Conservation (phyloP, 1,284 basidiomycete genomes). For the Trichosporon asahii region DNA sequence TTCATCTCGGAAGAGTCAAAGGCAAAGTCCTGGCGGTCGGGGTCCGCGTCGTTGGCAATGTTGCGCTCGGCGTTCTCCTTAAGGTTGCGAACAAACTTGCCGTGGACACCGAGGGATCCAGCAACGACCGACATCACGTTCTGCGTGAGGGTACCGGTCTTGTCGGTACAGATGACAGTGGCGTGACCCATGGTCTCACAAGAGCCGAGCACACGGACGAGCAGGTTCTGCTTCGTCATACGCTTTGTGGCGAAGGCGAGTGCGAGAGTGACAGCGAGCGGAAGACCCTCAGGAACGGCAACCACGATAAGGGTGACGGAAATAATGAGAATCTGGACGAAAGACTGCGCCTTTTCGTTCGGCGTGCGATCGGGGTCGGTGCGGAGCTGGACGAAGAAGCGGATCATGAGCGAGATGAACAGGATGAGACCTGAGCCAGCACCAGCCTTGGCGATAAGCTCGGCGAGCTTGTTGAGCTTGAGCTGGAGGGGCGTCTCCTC, state of each 20-base stretch:
- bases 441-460: slow-evolving; percentile 89
- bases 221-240: slow-evolving; percentile 90
- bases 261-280: slow-evolving; percentile 92
- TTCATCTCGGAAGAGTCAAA: slow-evolving; percentile 74
- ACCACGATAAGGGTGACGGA: slow-evolving; percentile 92
- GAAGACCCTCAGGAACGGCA: slow-evolving; percentile 94
- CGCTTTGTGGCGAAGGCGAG: slow-evolving; percentile 95
- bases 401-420: slow-evolving; percentile 83
- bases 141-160: slow-evolving; percentile 82
- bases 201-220: slow-evolving; percentile 90
- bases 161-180: slow-evolving; percentile 93
- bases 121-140: slow-evolving; percentile 96
- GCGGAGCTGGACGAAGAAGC: slow-evolving; percentile 85
- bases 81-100: slow-evolving; percentile 83
- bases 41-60: slow-evolving; percentile 62
- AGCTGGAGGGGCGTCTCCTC: slow-evolving; percentile 78
- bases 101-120: slow-evolving; percentile 86
- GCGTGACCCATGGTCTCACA: slow-evolving; percentile 99
- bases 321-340: slow-evolving; percentile 45
- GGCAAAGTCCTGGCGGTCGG: slow-evolving; percentile 64
- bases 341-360: slow-evolving; percentile 78
- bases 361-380: slow-evolving; percentile 60
- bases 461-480: slow-evolving; percentile 88
- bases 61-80: slow-evolving; percentile 70
- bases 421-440: slow-evolving; percentile 75